Evolutionary conservation across 257 asterid species (phyloP).

Genomic region (Lavandula angustifolia): DNA sequence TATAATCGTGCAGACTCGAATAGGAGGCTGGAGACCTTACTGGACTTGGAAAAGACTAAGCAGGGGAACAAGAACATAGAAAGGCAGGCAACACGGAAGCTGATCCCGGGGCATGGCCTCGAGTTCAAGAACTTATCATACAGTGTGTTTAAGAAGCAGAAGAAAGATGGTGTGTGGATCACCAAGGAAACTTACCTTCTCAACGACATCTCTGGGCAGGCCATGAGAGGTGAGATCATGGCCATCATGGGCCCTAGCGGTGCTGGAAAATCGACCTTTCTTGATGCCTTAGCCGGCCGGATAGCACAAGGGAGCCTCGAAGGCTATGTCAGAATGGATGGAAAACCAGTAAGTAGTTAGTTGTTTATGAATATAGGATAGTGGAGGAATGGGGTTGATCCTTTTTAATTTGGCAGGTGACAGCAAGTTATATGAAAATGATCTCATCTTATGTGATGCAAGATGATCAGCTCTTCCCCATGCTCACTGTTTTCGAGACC

Average conservation of each 20-base stretch:
- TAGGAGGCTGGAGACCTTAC: slow-evolving; percentile 57
- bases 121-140: slow-evolving; percentile 73
- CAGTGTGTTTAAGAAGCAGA: slow-evolving; percentile 59
- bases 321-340: slow-evolving; percentile 81
- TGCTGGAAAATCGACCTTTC: slow-evolving; percentile 84
- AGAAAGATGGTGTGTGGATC: slow-evolving; percentile 77
- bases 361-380: too few relatives aligned
- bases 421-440: slow-evolving; percentile 91
- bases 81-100: slow-evolving; percentile 47
- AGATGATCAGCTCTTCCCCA: slow-evolving; percentile 89
- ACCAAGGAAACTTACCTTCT: slow-evolving; percentile 72
- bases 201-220: slow-evolving; percentile 81
- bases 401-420: slow-evolving; percentile 53
- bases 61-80: slow-evolving; percentile 33
- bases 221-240: slow-evolving; percentile 72
- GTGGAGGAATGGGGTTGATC: neutral
- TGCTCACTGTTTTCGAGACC: slow-evolving; percentile 83
- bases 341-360: slow-evolving; percentile 57
- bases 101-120: slow-evolving; percentile 75
- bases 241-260: slow-evolving; percentile 96
- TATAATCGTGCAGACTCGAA: slow-evolving; percentile 37
- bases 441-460: slow-evolving; percentile 90
- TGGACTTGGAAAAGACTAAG: slow-evolving; percentile 55
- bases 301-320: slow-evolving; percentile 87
- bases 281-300: slow-evolving; percentile 87